Percentiles rank a stretch among this genome's conserved stretches.
Conservation (phyloP, 768 basidiomycete species). For the Amanita pallidorosea region DNA sequence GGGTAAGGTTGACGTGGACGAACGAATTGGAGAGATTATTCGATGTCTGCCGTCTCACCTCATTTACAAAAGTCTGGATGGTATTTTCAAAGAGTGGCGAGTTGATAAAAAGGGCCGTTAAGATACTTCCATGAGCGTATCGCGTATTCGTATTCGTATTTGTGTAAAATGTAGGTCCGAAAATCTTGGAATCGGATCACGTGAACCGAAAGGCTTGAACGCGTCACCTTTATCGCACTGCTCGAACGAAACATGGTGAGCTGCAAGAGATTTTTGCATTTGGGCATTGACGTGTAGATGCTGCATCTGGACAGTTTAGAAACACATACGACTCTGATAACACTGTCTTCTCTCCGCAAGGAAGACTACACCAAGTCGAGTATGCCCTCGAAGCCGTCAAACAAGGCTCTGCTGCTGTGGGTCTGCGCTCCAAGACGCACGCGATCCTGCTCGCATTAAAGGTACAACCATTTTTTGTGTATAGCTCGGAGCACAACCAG, state of each 20-base stretch:
- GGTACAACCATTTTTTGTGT: constrained; percentile 27
- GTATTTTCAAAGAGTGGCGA: constrained; percentile 89
- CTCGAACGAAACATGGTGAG: constrained; percentile 24
- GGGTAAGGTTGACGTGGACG: constrained; percentile 64
- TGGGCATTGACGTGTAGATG: constrained; percentile 15
- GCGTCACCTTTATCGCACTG: constrained; percentile 14
- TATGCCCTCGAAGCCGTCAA: constrained; percentile 99
- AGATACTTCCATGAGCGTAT: constrained; percentile 7
- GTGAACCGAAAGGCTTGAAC: constrained; percentile 5
- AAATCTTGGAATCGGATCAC: background rate
- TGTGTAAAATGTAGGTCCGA: background rate
- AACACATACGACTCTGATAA: constrained; percentile 99
- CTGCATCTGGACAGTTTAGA: constrained; percentile 49
- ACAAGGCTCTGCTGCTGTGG: constrained; percentile 98
- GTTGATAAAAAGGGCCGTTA: constrained; percentile 70
- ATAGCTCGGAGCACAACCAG: background rate
- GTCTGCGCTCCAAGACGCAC: constrained; percentile 91
- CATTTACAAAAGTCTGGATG: constrained; percentile 86
- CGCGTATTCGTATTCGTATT: constrained; percentile 1
- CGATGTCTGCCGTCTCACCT: constrained; percentile 79
- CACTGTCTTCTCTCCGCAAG: constrained; percentile 94
- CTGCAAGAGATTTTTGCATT: background rate
- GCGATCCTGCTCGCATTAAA: constrained; percentile 88
- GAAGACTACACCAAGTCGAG: constrained; percentile 93
- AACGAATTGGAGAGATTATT: constrained; percentile 80